Percentiles rank a stretch among this genome's conserved stretches.
These are phyloP conservation scores for Bocquillonia castaneifolia DNA, from an alignment of 441 rosid species.

Conservation along the genomic window DNA sequence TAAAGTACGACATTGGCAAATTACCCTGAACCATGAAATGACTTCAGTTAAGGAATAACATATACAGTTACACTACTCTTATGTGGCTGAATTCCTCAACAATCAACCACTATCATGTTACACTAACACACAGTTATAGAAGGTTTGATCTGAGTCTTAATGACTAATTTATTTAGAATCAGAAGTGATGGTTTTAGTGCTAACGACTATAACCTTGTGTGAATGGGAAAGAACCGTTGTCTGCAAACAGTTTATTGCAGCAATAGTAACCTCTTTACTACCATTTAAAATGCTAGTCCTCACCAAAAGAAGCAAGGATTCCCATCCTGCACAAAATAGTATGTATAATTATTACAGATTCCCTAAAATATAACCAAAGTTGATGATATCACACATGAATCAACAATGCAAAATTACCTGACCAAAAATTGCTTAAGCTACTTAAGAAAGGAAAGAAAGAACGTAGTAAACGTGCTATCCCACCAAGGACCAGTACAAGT, in stretches of 20 bases:
- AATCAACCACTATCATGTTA: constrained; percentile 3
- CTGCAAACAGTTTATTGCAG: constrained; percentile 85
- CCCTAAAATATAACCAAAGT: neutral
- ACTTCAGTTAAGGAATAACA: constrained; percentile 15
- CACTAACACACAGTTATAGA: constrained; percentile 8
- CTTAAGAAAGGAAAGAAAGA: constrained; percentile 87
- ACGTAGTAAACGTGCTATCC: constrained; percentile 89
- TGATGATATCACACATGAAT: constrained; percentile 4
- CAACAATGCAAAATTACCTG: constrained; percentile 48
- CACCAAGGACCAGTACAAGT: constrained; percentile 90
- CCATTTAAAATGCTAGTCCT: constrained; percentile 78
- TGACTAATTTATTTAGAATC: neutral
- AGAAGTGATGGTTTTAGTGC: neutral
- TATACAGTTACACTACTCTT: neutral
- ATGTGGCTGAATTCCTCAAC: neutral
- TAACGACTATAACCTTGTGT: constrained; percentile 53
- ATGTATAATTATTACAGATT: constrained; percentile 2
- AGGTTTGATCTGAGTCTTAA: neutral
- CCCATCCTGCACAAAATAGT: constrained; percentile 71
- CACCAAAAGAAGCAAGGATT: constrained; percentile 69
- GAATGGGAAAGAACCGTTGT: constrained; percentile 76
- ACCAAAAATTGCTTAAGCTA: constrained; percentile 79
- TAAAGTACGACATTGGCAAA: constrained; percentile 76
- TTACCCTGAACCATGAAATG: constrained; percentile 54
- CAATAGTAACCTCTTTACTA: constrained; percentile 93